Conservation (phyloP, 768 basidiomycete genomes). For the Rubroboletus satanas region DNA sequence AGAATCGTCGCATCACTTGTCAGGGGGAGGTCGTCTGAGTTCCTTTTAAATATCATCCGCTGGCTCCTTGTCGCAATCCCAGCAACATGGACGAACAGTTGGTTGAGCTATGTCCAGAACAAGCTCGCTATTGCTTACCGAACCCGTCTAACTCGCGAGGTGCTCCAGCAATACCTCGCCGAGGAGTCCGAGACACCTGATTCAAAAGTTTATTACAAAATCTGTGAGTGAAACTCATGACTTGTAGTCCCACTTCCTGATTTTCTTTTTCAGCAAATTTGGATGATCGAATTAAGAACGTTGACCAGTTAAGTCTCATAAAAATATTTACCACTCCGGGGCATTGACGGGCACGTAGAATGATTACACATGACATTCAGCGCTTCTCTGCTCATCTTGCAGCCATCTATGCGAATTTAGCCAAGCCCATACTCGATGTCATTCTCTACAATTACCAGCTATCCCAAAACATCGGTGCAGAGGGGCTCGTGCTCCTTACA, state of each 20-base stretch:
- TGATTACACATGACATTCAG: slow-evolving; percentile 95
- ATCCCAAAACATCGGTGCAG: slow-evolving; percentile 90
- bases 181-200: slow-evolving; percentile 58
- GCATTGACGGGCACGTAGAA: slow-evolving; percentile 43
- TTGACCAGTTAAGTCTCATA: slow-evolving; percentile 68
- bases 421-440: slow-evolving; percentile 89
- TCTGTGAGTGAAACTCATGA: slow-evolving; percentile 50
- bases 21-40: slow-evolving; percentile 72
- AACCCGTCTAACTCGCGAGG: slow-evolving; percentile 78
- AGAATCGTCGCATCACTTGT: slow-evolving; percentile 96
- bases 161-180: slow-evolving; percentile 82
- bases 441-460: slow-evolving; percentile 96
- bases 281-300: slow-evolving; percentile 94
- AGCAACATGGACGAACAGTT: slow-evolving; percentile 89
- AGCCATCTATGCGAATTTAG: slow-evolving; percentile 90
- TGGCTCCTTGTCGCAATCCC: slow-evolving; percentile 94
- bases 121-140: slow-evolving; percentile 89
- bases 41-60: slow-evolving; percentile 78
- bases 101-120: slow-evolving; percentile 90
- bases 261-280: slow-evolving; percentile 63
- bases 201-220: slow-evolving; percentile 90
- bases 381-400: slow-evolving; percentile 88
- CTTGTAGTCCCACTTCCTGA: slow-evolving; percentile 4
- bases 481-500: slow-evolving; percentile 81
- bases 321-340: neutral